A percentile compares a stretch with the other conserved stretches of the same genome.
phyloP scores from a whole-genome alignment of 2,329 filamentous ascomycete species.

The Neofusicoccum ribis region DNA sequence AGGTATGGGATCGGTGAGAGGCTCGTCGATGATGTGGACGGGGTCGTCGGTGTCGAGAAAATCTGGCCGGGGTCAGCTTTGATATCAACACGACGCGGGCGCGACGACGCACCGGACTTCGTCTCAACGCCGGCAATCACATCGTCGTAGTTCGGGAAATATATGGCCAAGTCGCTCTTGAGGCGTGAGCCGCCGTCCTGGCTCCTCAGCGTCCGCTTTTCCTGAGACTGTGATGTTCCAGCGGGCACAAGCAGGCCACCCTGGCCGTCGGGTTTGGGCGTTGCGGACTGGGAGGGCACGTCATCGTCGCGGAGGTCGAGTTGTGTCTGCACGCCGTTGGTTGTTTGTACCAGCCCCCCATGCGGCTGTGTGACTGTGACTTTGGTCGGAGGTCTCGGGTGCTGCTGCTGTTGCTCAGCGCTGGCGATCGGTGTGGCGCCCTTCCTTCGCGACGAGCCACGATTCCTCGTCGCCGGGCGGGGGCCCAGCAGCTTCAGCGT shows the following conservation, averaged over 20 bases:
- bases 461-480: constrained; percentile 17
- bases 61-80: constrained; percentile 53
- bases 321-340: constrained; percentile 43
- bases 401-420: constrained; percentile 20
- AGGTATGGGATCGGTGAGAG: constrained; percentile 25
- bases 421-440: constrained; percentile 18
- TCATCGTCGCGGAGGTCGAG: constrained; percentile 38
- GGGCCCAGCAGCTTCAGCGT: constrained; percentile 19
- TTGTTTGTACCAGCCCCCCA: constrained; percentile 41
- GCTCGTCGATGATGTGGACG: constrained; percentile 68
- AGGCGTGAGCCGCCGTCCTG: constrained; percentile 78
- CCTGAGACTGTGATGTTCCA: constrained; percentile 39
- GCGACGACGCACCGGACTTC: constrained; percentile 64
- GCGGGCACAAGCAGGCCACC: constrained; percentile 27
- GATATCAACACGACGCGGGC: constrained; percentile 2
- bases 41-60: constrained; percentile 70
- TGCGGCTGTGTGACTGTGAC: constrained; percentile 46
- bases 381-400: constrained; percentile 42
- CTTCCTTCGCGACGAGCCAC: constrained; percentile 19
- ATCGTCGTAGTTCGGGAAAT: constrained; percentile 93
- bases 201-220: constrained; percentile 78
- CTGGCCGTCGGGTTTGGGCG: constrained; percentile 31
- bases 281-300: constrained; percentile 32
- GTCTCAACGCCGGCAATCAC: constrained; percentile 83
- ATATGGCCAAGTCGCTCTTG: constrained; percentile 87